Conservation (phyloP, 2,329 filamentous ascomycete genomes). For the Rutstroemia sydowiana region DNA sequence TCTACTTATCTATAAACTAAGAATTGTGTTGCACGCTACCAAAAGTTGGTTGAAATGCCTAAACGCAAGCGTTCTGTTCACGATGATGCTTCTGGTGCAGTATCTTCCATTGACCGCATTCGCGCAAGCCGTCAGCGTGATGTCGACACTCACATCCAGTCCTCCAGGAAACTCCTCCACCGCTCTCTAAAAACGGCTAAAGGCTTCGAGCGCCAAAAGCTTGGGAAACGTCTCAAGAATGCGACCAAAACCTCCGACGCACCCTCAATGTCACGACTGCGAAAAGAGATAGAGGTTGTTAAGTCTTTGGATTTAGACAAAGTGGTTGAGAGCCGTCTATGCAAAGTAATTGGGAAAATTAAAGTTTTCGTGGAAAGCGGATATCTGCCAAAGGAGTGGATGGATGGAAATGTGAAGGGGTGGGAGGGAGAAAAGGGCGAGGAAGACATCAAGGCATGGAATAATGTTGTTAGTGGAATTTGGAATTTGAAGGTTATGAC, state of each 20-base stretch:
- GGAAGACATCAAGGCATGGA: conserved; percentile 15
- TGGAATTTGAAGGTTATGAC: conserved; percentile 46
- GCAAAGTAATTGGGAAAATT: conserved; percentile 42
- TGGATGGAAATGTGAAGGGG: conserved; percentile 12
- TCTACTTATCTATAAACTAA: too few relatives aligned
- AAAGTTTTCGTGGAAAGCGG: conserved; percentile 40
- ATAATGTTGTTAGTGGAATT: conserved; percentile 47
- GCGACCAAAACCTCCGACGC: conserved; percentile 37
- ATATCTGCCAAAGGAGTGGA: conserved; percentile 33
- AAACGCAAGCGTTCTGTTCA: conserved; percentile 46
- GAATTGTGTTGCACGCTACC: too few relatives aligned
- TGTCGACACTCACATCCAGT: conserved; percentile 44
- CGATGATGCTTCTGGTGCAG: background rate
- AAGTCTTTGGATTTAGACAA: conserved; percentile 42
- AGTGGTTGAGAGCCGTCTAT: conserved; percentile 39
- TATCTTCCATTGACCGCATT: conserved; percentile 18
- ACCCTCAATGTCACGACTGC: conserved; percentile 51
- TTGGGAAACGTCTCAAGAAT: conserved; percentile 50
- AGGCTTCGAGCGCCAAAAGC: conserved; percentile 71
- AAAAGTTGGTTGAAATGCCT: conserved; percentile 41
- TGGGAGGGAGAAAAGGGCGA: background rate
- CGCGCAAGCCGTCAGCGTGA: conserved; percentile 30
- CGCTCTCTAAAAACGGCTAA: conserved; percentile 66
- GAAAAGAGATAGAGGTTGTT: conserved; percentile 49
- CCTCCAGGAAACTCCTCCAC: conserved; percentile 52